Base-by-base conservation (phyloP, 257 asterid species). In the Solanum chilense region DNA sequence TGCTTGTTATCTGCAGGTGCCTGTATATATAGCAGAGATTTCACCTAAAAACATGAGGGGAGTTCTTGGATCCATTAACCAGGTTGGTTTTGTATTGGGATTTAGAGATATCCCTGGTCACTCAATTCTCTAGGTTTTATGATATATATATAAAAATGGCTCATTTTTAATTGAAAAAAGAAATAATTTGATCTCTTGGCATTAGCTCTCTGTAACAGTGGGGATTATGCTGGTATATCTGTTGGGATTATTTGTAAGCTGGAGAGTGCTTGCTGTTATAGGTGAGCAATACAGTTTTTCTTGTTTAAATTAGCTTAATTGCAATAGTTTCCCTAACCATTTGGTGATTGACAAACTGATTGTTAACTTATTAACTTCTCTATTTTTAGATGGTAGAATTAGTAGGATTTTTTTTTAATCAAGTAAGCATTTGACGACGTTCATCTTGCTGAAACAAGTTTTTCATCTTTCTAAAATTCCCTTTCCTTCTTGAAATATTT, bases 1-100 rank as follows among this genome's bases (percentile, higher is more conserved):
- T 82, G 47, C 64, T 86, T 66, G 81, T 87, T 86, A 39, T 73
- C 27, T 87, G 21, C 83, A 96, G 99, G 98, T 96, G 82, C 99
- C 99, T 20, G 98, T 96, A 37, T 96, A 96, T 85, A 95, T 96
- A 91, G 98, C 99, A 12, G 99, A 96, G 94, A 94, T 96, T 86
- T 94, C 99, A 14, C 98, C 98, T 60, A 96, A 95, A 87, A 95
- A 95, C 92, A 83, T 95, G 88, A 96, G 99, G 90, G 98, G 98
- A 91, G 91, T 94, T 88, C 97, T 96, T 68, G 99, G 98, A 90
- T 93, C 98, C 27, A 94, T 92, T 86, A 94, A 93, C 89, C 98
- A 96, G 98, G 99, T 95, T 87, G 69, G 91, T 87, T 80, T 89
- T 76, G 21, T 95, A 97, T 93, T 83, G 58, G 90, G 86, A 73